These are phyloP conservation scores for Phytophthora europaea DNA, from an alignment of 352 stramenopile genomes.

Conservation along the genomic window DNA sequence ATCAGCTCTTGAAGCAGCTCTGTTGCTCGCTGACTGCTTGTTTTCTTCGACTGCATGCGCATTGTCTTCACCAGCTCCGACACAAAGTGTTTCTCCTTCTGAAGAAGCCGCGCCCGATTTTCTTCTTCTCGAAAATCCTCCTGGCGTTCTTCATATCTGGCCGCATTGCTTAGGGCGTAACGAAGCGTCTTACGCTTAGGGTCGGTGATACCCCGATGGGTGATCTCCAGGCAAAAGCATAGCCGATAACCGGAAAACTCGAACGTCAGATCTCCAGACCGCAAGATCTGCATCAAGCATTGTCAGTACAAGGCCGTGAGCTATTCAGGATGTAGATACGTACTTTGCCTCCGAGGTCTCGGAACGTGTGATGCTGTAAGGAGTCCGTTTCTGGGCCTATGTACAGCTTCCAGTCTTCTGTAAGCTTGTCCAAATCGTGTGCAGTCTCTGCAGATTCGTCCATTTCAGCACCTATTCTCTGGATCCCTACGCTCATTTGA, in stretches of 20 bases:
- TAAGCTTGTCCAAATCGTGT: slow-evolving; percentile 5
- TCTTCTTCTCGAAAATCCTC: slow-evolving; percentile 80
- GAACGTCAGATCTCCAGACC: slow-evolving; percentile 42
- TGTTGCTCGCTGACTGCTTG: slow-evolving; percentile 59
- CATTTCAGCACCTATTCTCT: slow-evolving; percentile 1
- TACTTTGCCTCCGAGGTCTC: slow-evolving; percentile 56
- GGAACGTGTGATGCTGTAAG: slow-evolving; percentile 56
- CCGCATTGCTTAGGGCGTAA: slow-evolving; percentile 22
- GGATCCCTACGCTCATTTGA: slow-evolving; percentile 33
- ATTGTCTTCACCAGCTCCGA: slow-evolving; percentile 83
- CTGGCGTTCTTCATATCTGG: slow-evolving; percentile 57
- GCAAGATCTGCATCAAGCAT: slow-evolving; percentile 31
- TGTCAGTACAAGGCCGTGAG: neutral
- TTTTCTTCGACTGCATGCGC: slow-evolving; percentile 72
- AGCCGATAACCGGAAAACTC: slow-evolving; percentile 72
- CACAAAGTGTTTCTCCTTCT: slow-evolving; percentile 74
- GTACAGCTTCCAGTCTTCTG: slow-evolving; percentile 50
- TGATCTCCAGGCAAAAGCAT: slow-evolving; percentile 74
- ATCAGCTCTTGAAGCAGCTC: slow-evolving; percentile 75
- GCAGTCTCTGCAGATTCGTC: neutral
- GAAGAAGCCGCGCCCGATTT: slow-evolving; percentile 44
- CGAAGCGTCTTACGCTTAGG: slow-evolving; percentile 21
- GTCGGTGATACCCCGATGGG: slow-evolving; percentile 9
- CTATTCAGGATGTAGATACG: neutral
- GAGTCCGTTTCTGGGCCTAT: slow-evolving; percentile 70